Evolutionary conservation across 805 yeast species (phyloP).

Genomic region (Cyberlindnera petersonii): DNA sequence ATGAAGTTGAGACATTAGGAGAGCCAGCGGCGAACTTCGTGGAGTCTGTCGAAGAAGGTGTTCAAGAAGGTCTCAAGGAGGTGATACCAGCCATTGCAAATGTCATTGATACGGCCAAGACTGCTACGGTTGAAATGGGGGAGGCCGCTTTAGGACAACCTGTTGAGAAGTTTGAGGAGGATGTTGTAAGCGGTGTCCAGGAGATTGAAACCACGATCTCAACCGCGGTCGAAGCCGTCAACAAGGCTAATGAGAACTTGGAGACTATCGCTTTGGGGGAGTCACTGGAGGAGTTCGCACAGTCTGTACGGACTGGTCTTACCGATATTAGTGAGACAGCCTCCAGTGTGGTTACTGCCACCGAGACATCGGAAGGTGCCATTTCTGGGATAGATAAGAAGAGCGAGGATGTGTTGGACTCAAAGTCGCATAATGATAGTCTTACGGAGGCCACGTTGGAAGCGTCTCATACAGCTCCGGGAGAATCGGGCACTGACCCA

Average conservation of each 20-base stretch:
- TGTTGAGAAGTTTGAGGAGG: not conserved
- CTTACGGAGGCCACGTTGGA: conserved; percentile 1
- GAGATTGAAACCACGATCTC: not conserved
- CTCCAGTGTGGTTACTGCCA: not conserved
- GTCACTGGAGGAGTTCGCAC: conserved; percentile 1
- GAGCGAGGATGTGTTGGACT: not conserved
- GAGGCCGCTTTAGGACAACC: not conserved
- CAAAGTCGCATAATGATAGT: not conserved
- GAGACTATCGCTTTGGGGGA: conserved; percentile 6
- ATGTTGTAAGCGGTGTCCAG: not conserved
- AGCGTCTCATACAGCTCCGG: conserved; percentile 15
- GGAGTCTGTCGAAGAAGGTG: too few relatives aligned
- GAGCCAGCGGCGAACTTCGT: too few relatives aligned
- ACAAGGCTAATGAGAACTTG: not conserved
- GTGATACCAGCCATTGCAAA: not conserved
- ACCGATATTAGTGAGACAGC: not conserved
- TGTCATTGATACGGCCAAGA: not conserved
- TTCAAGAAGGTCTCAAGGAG: not conserved
- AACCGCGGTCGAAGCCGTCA: not conserved
- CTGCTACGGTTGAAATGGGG: not conserved
- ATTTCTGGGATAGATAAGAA: not conserved
- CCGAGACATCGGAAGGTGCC: not conserved
- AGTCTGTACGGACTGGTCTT: conserved; percentile 1
- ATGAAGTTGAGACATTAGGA: too few relatives aligned
- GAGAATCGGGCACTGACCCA: conserved; percentile 12